Percentiles rank a stretch among this genome's conserved stretches.
Evolutionary conservation across 345 rosid genomes (phyloP).

Genomic region (Arabidopsis arenosa): DNA sequence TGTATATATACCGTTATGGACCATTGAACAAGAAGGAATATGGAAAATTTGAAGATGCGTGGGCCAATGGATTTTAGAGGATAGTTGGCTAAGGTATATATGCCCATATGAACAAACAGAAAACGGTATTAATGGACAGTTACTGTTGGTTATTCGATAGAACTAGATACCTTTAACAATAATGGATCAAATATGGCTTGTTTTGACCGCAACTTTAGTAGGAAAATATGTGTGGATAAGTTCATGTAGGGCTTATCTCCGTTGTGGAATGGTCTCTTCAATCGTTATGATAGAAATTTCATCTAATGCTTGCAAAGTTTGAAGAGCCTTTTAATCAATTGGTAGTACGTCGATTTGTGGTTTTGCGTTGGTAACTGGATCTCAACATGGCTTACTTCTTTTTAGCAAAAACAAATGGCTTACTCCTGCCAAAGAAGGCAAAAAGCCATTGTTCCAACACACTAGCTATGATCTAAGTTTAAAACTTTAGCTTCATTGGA

Average conservation of each 20-base stretch:
- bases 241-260: not conserved
- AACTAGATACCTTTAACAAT: not conserved
- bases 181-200: not conserved
- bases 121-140: too few relatives aligned
- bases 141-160: not conserved
- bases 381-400: too few relatives aligned
- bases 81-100: too few relatives aligned
- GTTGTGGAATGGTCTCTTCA: slow-evolving; percentile 10
- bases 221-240: too few relatives aligned
- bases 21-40: not conserved
- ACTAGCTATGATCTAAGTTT: not conserved
- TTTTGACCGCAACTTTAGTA: not conserved
- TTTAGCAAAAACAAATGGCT: too few relatives aligned
- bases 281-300: slow-evolving; percentile 7
- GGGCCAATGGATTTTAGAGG: too few relatives aligned
- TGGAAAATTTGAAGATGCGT: too few relatives aligned
- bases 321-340: not conserved
- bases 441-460: not conserved
- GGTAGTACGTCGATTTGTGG: too few relatives aligned
- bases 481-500: not conserved
- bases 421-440: too few relatives aligned
- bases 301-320: slow-evolving; percentile 25
- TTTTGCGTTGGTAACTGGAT: too few relatives aligned
- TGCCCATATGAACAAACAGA: too few relatives aligned
- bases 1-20: not conserved